These are phyloP conservation scores for Vachellia collinsii DNA, from an alignment of 306 rosid genomes.

Conservation along the genomic window DNA sequence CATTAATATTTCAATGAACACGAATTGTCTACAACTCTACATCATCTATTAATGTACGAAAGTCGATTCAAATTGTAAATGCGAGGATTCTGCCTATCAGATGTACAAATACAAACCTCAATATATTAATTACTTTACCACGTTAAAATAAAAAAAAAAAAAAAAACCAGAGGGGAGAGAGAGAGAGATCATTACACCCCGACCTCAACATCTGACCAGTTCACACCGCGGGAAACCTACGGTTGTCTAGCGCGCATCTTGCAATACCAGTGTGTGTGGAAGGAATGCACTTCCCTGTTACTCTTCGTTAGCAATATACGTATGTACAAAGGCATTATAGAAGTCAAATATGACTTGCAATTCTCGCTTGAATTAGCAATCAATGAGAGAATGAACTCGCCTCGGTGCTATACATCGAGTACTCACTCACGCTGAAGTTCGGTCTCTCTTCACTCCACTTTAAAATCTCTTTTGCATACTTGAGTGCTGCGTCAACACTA, in stretches of 20 bases:
- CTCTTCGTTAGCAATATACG: constrained; percentile 40
- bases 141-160: constrained; percentile 20
- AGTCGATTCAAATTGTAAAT: constrained; percentile 23
- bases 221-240: constrained; percentile 37
- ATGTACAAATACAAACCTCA: constrained; percentile 37
- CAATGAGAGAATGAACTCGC: constrained; percentile 71
- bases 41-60: not conserved
- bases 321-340: constrained; percentile 39
- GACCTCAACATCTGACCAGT: constrained; percentile 28
- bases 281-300: constrained; percentile 30
- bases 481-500: constrained; percentile 81
- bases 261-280: constrained; percentile 29
- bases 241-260: constrained; percentile 30
- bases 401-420: constrained; percentile 77
- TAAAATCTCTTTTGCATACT: constrained; percentile 82
- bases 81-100: not conserved
- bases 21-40: not conserved
- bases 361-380: constrained; percentile 40
- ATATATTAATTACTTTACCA: constrained; percentile 39
- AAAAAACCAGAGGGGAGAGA: too few species aligned
- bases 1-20: not conserved
- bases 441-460: constrained; percentile 91
- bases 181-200: constrained; percentile 19
- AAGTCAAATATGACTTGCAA: constrained; percentile 39
- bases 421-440: constrained; percentile 78